phyloP scores from a whole-genome alignment of 768 basidiomycete species.

The Suillus decipiens region DNA sequence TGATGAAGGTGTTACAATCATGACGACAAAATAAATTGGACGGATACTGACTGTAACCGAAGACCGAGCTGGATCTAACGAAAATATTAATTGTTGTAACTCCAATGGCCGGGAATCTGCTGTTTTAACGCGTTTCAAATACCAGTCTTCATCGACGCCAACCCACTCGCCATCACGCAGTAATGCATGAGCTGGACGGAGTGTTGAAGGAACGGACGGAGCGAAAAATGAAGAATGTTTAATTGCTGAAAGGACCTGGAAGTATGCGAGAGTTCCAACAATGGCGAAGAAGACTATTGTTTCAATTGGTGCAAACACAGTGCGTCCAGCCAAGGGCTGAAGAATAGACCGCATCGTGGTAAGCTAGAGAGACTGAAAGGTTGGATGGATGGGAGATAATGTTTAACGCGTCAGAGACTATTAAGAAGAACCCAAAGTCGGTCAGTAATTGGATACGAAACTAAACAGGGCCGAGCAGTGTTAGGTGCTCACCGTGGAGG shows the following conservation, averaged over 20 bases:
- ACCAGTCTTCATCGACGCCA: constrained; percentile 58
- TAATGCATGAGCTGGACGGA: constrained; percentile 58
- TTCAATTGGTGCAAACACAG: constrained; percentile 80
- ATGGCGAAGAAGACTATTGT: constrained; percentile 90
- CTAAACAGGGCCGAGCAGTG: not conserved
- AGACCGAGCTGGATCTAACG: constrained; percentile 43
- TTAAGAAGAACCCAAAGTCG: not conserved
- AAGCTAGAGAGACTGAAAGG: constrained; percentile 1
- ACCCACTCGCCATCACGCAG: constrained; percentile 63
- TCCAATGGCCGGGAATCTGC: constrained; percentile 48
- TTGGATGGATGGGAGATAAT: constrained; percentile 3
- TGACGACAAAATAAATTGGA: not conserved
- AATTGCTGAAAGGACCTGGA: constrained; percentile 88
- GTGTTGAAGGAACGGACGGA: constrained; percentile 45
- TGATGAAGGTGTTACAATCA: not conserved
- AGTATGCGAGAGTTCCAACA: constrained; percentile 90
- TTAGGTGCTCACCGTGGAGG: constrained; percentile 4
- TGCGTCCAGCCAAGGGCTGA: constrained; percentile 68
- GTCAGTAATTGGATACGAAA: not conserved
- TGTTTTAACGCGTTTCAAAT: constrained; percentile 33
- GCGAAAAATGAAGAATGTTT: constrained; percentile 85
- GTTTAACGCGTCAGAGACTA: not conserved
- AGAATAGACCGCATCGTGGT: constrained; percentile 57
- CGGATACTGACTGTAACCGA: constrained; percentile 36
- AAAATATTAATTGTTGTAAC: constrained; percentile 74